Conservation (phyloP, 805 yeast species). For the Metschnikowia santaceciliae region DNA sequence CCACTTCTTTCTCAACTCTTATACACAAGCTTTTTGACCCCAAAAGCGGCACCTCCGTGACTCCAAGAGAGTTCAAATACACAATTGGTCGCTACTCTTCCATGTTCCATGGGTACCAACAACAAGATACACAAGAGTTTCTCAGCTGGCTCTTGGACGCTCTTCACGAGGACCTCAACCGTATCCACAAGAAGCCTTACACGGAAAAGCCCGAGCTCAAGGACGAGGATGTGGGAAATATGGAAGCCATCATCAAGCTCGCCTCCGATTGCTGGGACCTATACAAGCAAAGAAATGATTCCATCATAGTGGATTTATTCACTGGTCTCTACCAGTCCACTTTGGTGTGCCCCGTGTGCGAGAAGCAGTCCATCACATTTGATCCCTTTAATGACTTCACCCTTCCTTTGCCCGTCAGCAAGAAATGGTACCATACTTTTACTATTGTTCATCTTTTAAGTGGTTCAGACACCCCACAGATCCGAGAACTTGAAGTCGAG, state of each 20-base stretch:
- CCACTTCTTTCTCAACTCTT: slow-evolving; percentile 66
- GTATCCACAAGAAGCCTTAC: slow-evolving; percentile 78
- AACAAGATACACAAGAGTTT: slow-evolving; percentile 94
- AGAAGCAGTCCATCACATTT: slow-evolving; percentile 77
- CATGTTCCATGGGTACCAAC: slow-evolving; percentile 75
- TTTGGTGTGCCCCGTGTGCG: slow-evolving; percentile 80
- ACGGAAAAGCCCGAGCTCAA: slow-evolving; percentile 81
- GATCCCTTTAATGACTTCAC: slow-evolving; percentile 93
- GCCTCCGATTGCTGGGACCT: slow-evolving; percentile 79
- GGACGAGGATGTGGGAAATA: slow-evolving; percentile 56
- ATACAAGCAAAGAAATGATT: slow-evolving; percentile 77
- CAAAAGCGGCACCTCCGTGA: slow-evolving; percentile 17
- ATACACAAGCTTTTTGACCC: slow-evolving; percentile 54
- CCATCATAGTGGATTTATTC: slow-evolving; percentile 79
- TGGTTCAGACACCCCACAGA: slow-evolving; percentile 37
- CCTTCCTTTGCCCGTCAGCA: slow-evolving; percentile 76
- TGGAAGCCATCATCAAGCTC: slow-evolving; percentile 49
- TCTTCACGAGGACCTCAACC: slow-evolving; percentile 85
- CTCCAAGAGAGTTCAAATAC: slow-evolving; percentile 76
- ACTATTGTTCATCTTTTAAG: slow-evolving; percentile 51
- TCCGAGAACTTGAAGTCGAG: slow-evolving; percentile 61
- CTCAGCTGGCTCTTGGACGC: slow-evolving; percentile 84
- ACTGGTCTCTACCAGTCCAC: slow-evolving; percentile 91
- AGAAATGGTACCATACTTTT: slow-evolving; percentile 66
- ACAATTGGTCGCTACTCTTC: slow-evolving; percentile 76